Evolutionary conservation across 2,329 filamentous ascomycete species (phyloP), one percentile per base, ranked within the genome.

Genomic region (Mariannaea sp.): DNA sequence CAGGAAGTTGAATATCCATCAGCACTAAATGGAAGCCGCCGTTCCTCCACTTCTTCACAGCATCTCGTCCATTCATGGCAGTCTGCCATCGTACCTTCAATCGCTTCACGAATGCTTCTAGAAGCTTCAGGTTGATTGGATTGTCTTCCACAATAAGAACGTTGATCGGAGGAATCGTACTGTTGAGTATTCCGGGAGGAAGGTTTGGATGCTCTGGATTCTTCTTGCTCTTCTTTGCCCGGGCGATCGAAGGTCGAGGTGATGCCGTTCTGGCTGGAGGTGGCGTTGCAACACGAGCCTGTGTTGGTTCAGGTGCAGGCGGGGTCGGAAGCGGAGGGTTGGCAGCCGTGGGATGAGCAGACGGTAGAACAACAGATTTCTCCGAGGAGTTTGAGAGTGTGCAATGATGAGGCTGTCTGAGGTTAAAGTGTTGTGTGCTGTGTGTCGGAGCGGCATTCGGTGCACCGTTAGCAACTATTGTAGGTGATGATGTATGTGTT

Each of bases 91-190:
- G 85, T 6, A 99, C 94, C 68, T 96, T 97, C 43, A 99, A 80
- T 42, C 92, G 82, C 75, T 97, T 96, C 80, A 97, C 93, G 68
- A 99, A 96, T 1, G 92, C 92, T 69, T 97, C 93, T 29, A 99
- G 78, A 8, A 99, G 85, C 67, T 91, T 90, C 62, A 97, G 78
- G 69, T 97, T 99, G 80, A 99, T 97, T 59, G 94, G 92, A 72
- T 99, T 99, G 75, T 99, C 94, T 76, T 99, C 94, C 12, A 99
- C 94, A 56, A 99, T 96, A 36, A 99, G 80, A 7, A 97, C 92
- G 64, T 96, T 97, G 75, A 99, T 97, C 1, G 94, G 93, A 7
- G 94, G 94, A 1, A 97, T 91, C 1, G 86, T 86, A 48, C 87
- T 88, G 62, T 93, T 91, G 22, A 96, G 81, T 65, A 90, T 80